Conservation (phyloP, 345 rosid species). For the Sapria himalayana region DNA sequence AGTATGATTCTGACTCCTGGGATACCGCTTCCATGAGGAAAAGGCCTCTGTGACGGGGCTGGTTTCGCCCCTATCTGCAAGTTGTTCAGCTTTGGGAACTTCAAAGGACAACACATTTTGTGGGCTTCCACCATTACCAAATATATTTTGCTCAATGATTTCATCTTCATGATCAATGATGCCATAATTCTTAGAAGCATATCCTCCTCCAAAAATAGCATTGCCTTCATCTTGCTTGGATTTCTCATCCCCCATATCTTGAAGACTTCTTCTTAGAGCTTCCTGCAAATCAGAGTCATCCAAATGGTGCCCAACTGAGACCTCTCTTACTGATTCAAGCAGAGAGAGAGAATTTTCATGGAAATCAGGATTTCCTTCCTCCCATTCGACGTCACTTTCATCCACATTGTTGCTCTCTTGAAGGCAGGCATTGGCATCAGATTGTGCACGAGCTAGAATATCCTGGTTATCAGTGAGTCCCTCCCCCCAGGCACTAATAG, state of each 20-base stretch:
- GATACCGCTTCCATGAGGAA: conserved; percentile 11
- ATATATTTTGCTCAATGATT: conserved; percentile 8
- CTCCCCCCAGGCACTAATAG: conserved; percentile 67
- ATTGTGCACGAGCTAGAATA: conserved; percentile 7
- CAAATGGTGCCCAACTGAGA: conserved; percentile 41
- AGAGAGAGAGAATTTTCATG: conserved; percentile 10
- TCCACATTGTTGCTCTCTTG: conserved; percentile 18
- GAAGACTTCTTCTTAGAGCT: conserved; percentile 78
- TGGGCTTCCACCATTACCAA: conserved; percentile 6
- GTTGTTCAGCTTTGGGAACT: conserved; percentile 9
- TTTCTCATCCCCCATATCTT: conserved; percentile 19
- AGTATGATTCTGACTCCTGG: conserved; percentile 11
- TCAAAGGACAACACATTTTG: conserved; percentile 12
- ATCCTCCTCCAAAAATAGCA: conserved; percentile 8
- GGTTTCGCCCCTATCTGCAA: conserved; percentile 10
- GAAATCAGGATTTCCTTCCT: conserved; percentile 24
- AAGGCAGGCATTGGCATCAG: conserved; percentile 14
- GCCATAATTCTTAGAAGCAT: conserved; percentile 8
- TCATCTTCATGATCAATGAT: conserved; percentile 13
- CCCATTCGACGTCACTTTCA: conserved; percentile 51
- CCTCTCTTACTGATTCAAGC: conserved; percentile 14
- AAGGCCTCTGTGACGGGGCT: conserved; percentile 11
- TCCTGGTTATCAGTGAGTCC: conserved; percentile 14
- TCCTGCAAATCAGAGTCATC: conserved; percentile 76
- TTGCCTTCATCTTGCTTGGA: conserved; percentile 9